Evolutionary conservation across 352 stramenopile species (phyloP).

Genomic region (Peronospora farinosa): DNA sequence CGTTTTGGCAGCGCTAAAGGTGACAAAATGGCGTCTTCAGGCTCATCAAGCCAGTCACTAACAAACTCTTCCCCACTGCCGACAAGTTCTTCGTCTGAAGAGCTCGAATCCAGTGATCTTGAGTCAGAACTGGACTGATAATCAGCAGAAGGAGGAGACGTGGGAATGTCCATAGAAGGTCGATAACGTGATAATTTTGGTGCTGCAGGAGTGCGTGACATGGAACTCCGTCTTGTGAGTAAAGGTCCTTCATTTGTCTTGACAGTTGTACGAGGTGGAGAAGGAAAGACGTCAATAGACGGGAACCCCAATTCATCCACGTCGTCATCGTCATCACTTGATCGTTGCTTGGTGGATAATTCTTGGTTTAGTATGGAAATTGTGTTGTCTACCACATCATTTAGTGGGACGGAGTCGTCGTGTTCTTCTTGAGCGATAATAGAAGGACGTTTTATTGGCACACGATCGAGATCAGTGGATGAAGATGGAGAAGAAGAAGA

Average conservation of each 20-base stretch:
- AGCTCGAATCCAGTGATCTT: conserved; percentile 34
- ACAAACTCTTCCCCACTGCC: conserved; percentile 49
- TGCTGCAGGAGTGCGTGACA: conserved; percentile 17
- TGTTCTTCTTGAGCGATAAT: conserved; percentile 11
- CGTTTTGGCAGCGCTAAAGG: conserved; percentile 31
- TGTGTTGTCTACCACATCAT: conserved; percentile 18
- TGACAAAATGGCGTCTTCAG: conserved; percentile 52
- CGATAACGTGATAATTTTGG: conserved; percentile 39
- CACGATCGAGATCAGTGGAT: background rate
- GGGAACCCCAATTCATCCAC: background rate
- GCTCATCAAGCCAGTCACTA: conserved; percentile 74
- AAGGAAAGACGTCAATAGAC: conserved; percentile 18
- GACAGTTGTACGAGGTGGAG: conserved; percentile 9
- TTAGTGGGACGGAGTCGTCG: conserved; percentile 7
- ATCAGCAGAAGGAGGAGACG: conserved; percentile 19
- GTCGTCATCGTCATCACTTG: conserved; percentile 18
- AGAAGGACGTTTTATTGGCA: conserved; percentile 8
- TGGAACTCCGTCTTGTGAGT: conserved; percentile 22
- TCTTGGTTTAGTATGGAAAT: conserved; percentile 10
- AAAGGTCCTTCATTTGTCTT: conserved; percentile 18
- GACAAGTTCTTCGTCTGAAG: conserved; percentile 35
- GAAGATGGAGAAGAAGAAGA: background rate
- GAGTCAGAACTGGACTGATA: conserved; percentile 40
- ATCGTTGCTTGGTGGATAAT: conserved; percentile 10
- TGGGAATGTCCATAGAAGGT: conserved; percentile 27